Evolutionary conservation across 2,329 filamentous ascomycete genomes (phyloP).

Genomic region (Mariannaea sp.): DNA sequence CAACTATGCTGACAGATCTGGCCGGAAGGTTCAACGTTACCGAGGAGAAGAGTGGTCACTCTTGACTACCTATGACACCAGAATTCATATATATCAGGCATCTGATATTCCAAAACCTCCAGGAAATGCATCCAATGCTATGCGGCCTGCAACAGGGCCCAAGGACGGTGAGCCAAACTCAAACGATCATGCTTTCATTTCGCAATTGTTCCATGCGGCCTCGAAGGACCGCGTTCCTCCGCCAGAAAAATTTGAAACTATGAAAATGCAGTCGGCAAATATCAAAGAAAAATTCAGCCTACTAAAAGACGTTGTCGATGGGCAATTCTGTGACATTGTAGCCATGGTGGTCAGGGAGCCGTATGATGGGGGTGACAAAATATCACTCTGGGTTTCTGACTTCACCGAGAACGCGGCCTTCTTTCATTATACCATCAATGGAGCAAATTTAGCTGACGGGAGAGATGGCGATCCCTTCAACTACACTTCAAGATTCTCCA

Average conservation of each 20-base stretch:
- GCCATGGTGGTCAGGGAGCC: conserved; percentile 69
- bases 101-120: conserved; percentile 43
- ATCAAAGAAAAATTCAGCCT: conserved; percentile 63
- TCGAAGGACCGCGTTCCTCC: conserved; percentile 52
- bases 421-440: conserved; percentile 51
- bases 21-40: conserved; percentile 48
- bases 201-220: conserved; percentile 51
- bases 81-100: conserved; percentile 51
- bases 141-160: conserved; percentile 28
- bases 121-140: conserved; percentile 42
- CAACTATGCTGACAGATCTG: conserved; percentile 14
- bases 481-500: conserved; percentile 50
- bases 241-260: conserved; percentile 48
- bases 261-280: conserved; percentile 47
- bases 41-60: conserved; percentile 46
- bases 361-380: conserved; percentile 49
- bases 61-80: conserved; percentile 48
- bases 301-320: conserved; percentile 64
- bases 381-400: conserved; percentile 77
- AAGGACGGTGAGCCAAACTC: conserved; percentile 28
- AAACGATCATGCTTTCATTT: conserved; percentile 51
- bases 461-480: conserved; percentile 60
- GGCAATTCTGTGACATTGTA: conserved; percentile 69
- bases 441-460: conserved; percentile 39
- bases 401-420: conserved; percentile 75